A percentile compares a stretch with the other conserved stretches of the same genome.
Conservation (phyloP, 1,139 yeast species). For the Blastobotrys serpentis region DNA sequence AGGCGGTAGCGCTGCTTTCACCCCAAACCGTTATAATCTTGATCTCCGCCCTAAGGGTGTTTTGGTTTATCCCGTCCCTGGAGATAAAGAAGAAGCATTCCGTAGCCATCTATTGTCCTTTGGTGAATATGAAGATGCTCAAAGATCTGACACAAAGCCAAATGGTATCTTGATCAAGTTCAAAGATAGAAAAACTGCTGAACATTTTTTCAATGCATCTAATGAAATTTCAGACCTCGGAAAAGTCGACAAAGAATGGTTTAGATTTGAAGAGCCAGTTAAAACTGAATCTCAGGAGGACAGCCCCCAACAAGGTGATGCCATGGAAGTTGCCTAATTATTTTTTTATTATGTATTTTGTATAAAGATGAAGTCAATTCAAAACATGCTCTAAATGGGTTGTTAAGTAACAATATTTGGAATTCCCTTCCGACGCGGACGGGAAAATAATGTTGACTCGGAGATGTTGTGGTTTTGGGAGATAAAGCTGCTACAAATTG, state of each 20-base stretch:
- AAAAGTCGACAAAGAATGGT: constrained; percentile 37
- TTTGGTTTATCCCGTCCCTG: constrained; percentile 34
- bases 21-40: constrained; percentile 27
- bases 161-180: constrained; percentile 39
- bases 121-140: constrained; percentile 27
- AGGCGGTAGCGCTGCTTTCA: constrained; percentile 25
- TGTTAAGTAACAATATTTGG: background rate
- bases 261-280: constrained; percentile 15
- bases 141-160: constrained; percentile 18
- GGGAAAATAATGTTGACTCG: too few relatives aligned
- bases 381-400: background rate
- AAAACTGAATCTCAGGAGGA: constrained; percentile 1
- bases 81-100: constrained; percentile 37
- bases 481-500: background rate
- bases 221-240: constrained; percentile 37
- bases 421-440: too few relatives aligned
- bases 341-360: constrained; percentile 3
- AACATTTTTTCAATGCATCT: constrained; percentile 37
- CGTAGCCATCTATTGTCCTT: constrained; percentile 29
- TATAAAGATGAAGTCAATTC: background rate
- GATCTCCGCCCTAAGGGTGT: constrained; percentile 44
- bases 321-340: constrained; percentile 8
- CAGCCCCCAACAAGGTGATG: constrained; percentile 2
- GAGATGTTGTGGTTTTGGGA: too few relatives aligned
- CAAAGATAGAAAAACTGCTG: constrained; percentile 44